Percentiles rank a stretch among this genome's conserved stretches.
Conservation (phyloP, 139 green algal genomes). For the Volvox reticuliferus region DNA sequence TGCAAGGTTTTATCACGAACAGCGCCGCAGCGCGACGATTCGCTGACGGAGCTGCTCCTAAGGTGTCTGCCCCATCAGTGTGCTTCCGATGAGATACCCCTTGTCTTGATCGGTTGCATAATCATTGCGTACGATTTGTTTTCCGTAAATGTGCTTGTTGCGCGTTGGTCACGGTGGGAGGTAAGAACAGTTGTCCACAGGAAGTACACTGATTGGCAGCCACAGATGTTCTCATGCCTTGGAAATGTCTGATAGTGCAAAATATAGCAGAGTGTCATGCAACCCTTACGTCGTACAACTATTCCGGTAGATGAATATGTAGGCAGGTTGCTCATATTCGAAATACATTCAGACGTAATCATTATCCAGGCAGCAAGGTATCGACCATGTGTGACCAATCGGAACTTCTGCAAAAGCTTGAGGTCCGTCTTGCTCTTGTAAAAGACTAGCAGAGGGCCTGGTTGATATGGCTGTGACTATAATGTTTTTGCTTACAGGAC, state of each 20-base stretch:
- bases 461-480: not conserved
- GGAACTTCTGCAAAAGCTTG: slow-evolving; percentile 20
- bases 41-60: not conserved
- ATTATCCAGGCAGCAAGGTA: too few relatives aligned
- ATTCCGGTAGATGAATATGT: too few relatives aligned
- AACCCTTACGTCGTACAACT: too few relatives aligned
- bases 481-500: slow-evolving; percentile 5
- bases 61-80: not conserved
- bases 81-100: not conserved
- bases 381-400: not conserved
- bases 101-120: not conserved
- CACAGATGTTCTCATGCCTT: too few relatives aligned
- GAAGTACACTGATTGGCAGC: not conserved
- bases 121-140: not conserved
- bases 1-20: not conserved
- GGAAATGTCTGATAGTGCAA: too few relatives aligned
- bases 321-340: too few relatives aligned
- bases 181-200: not conserved
- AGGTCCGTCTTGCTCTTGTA: not conserved
- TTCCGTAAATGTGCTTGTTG: too few relatives aligned
- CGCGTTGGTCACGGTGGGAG: not conserved
- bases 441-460: not conserved
- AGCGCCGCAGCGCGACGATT: not conserved
- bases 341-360: too few relatives aligned
- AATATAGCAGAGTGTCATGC: too few relatives aligned